Percentiles rank a stretch among this genome's conserved stretches.
Evolutionary conservation across 2,329 filamentous ascomycete species (phyloP).

Genomic region (Diaporthe longicolla): DNA sequence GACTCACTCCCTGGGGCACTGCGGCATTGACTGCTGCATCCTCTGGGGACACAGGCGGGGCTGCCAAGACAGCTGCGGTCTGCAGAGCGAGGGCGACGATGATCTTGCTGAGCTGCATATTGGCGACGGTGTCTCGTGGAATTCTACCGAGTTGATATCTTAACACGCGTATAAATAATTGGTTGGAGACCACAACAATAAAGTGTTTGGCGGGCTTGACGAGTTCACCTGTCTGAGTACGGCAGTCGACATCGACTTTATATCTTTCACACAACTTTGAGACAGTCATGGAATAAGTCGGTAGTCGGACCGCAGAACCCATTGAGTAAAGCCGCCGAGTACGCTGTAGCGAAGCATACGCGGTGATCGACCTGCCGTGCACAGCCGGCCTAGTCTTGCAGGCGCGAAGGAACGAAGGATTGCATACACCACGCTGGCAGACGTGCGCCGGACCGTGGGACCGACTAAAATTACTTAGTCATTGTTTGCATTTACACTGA

Average conservation of each 20-base stretch:
- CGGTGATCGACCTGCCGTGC: not conserved
- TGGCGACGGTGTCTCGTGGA: not conserved
- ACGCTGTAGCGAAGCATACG: not conserved
- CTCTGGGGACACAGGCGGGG: constrained; percentile 7
- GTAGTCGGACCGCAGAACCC: constrained; percentile 15
- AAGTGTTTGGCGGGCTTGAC: not conserved
- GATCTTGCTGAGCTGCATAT: constrained; percentile 10
- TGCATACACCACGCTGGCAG: not conserved
- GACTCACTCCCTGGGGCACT: not conserved
- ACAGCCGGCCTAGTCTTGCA: constrained; percentile 2
- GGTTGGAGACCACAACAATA: not conserved
- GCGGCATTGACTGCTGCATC: constrained; percentile 34
- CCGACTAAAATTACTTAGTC: not conserved
- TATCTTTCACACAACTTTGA: not conserved
- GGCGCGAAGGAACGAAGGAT: constrained; percentile 22
- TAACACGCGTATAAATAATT: accelerated
- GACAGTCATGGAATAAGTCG: not conserved
- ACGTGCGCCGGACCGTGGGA: not conserved
- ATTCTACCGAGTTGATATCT: too few relatives aligned
- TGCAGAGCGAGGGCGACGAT: constrained; percentile 3
- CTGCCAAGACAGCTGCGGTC: constrained; percentile 17
- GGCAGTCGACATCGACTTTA: not conserved
- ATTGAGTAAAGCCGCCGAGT: constrained; percentile 7
- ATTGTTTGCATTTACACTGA: not conserved
- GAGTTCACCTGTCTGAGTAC: not conserved